Base-by-base conservation (phyloP, 164 flowering plant species). In the Umbellularia californica region DNA sequence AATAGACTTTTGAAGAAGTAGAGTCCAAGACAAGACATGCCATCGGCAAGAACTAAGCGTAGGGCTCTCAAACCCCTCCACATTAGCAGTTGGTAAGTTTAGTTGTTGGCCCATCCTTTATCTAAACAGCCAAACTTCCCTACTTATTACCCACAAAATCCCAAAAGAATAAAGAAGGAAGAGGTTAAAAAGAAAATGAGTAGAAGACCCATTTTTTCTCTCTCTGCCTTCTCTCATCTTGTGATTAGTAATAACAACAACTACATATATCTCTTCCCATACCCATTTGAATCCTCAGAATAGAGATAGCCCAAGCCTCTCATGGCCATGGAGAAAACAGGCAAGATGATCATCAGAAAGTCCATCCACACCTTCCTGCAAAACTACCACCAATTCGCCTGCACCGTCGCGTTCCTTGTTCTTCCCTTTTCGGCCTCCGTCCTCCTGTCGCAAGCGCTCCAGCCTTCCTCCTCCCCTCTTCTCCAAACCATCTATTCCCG, bases 321-420 rank as follows among this genome's bases (percentile, higher is more conserved):
- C 80, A 24, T 30, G 35, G 76, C 86, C 68, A 88, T 88, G 95
- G 90, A 77, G 75, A 78, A 69, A 73, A 50, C 90, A 72, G 33
- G 71, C 75, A 90, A 78, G 79, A 68, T 83, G 71, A 72, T 85
- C 73, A 35, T 88, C 23, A 85, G 99, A 77, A 88, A 77, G 83
- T 95, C 99, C 77, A 76, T 95, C 76, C 74, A 84, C 77, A 83
- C 75, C 12, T 92, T 91, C 77, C 90, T 95, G 1, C 82, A 83
- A 78, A 79, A 86, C 78, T 92, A 88, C 68, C 84, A 86, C 6
- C 81, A 71, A 81, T 87, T 90, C 81, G 85, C 95, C 55, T 68
- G 84, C 20, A 72, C 72, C 0, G 79, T 87, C 0, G 82, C 93
- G 0, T 28, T 88, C n/a, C 76, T 92, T 10, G 82, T 82, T 7